Evolutionary conservation across 257 asterid species (phyloP).

Genomic region (Solanum medicagineum): DNA sequence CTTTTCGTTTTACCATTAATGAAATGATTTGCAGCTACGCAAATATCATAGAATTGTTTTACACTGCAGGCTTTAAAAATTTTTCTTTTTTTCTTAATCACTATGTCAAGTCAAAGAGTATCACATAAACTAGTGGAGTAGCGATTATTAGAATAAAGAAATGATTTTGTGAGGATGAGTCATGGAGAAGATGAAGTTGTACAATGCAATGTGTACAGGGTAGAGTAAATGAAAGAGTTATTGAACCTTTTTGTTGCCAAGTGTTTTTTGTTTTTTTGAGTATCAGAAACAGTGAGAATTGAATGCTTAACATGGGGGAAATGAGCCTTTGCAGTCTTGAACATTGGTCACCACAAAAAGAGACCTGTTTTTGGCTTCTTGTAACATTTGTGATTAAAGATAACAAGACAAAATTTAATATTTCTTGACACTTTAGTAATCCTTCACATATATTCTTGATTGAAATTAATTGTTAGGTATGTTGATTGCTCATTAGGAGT

Average conservation of each 20-base stretch:
- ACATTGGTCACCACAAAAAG: neutral
- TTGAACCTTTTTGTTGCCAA: neutral
- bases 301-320: conserved; percentile 31
- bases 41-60: too few relatives aligned
- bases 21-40: too few relatives aligned
- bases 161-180: neutral
- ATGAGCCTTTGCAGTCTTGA: conserved; percentile 19
- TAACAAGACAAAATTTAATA: neutral
- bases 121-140: neutral
- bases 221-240: conserved; percentile 13
- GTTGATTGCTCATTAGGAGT: neutral
- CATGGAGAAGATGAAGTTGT: conserved; percentile 17
- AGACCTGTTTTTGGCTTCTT: neutral
- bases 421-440: neutral
- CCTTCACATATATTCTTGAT: neutral
- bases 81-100: too few relatives aligned
- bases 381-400: neutral
- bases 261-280: neutral
- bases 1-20: too few relatives aligned
- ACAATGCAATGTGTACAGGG: neutral
- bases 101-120: too few relatives aligned
- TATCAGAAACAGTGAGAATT: conserved; percentile 13
- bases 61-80: too few relatives aligned
- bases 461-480: neutral
- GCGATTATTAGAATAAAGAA: neutral